phyloP scores from a whole-genome alignment of 257 asterid species.

The Leonotis leonurus region DNA sequence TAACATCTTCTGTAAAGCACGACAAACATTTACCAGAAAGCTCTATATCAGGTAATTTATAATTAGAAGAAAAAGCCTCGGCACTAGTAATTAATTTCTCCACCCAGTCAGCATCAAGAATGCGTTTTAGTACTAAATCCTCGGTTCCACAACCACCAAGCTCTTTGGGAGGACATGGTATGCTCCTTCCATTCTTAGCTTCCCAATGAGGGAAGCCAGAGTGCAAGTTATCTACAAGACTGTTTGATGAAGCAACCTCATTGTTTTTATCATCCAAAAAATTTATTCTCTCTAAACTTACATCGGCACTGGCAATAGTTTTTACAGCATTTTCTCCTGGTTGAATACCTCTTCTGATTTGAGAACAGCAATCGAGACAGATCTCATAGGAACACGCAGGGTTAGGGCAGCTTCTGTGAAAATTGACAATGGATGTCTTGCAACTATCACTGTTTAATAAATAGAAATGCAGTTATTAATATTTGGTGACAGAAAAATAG shows the following conservation, averaged over 20 bases:
- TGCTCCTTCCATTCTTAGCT: constrained; percentile 39
- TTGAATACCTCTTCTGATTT: constrained; percentile 53
- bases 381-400: constrained; percentile 53
- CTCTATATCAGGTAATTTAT: constrained; percentile 31
- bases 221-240: not conserved
- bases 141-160: constrained; percentile 66
- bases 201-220: constrained; percentile 37
- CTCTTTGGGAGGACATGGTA: constrained; percentile 70
- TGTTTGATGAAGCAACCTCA: constrained; percentile 22
- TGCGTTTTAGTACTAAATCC: constrained; percentile 44
- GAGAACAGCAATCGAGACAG: constrained; percentile 66
- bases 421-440: constrained; percentile 71
- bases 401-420: constrained; percentile 69
- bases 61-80: constrained; percentile 35
- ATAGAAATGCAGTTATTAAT: constrained; percentile 15
- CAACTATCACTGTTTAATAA: constrained; percentile 60
- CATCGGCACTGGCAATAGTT: constrained; percentile 14
- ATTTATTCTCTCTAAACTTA: constrained; percentile 8
- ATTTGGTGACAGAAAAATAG: not conserved
- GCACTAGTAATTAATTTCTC: constrained; percentile 38
- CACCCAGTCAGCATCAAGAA: constrained; percentile 47
- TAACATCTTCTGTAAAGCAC: constrained; percentile 24
- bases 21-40: constrained; percentile 35
- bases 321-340: constrained; percentile 34
- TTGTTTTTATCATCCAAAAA: constrained; percentile 14